phyloP scores from a whole-genome alignment of 2,329 filamentous ascomycete species.

The Fonsecaea pedrosoi region DNA sequence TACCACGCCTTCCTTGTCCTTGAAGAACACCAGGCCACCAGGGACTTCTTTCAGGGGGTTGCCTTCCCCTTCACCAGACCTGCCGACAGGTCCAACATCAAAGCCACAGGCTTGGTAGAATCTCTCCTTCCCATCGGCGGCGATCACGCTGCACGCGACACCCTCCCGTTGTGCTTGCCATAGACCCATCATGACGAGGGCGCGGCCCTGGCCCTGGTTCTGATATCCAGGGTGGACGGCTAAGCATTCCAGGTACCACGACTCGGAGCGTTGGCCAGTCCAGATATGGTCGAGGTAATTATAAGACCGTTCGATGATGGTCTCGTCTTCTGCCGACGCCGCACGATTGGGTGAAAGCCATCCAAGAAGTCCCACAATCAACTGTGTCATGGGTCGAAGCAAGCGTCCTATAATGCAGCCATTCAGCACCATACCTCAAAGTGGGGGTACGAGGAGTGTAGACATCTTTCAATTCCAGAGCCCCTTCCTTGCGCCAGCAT shows the following conservation, averaged over 20 bases:
- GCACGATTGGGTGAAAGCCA: slow-evolving; percentile 35
- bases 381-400: slow-evolving; percentile 50
- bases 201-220: slow-evolving; percentile 46
- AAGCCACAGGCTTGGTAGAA: slow-evolving; percentile 52
- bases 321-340: slow-evolving; percentile 27
- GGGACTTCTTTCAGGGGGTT: slow-evolving; percentile 35
- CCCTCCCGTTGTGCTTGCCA: slow-evolving; percentile 35
- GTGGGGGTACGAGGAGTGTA: neutral
- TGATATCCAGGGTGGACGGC: slow-evolving; percentile 48
- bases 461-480: neutral
- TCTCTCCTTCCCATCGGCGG: slow-evolving; percentile 48
- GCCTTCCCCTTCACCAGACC: slow-evolving; percentile 34
- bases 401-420: slow-evolving; percentile 32
- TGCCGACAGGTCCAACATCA: slow-evolving; percentile 37
- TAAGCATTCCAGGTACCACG: slow-evolving; percentile 41
- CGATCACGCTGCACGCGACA: slow-evolving; percentile 47
- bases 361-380: slow-evolving; percentile 46
- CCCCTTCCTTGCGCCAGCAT: neutral
- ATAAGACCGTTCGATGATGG: slow-evolving; percentile 33
- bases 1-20: slow-evolving; percentile 31
- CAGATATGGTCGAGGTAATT: slow-evolving; percentile 41
- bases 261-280: slow-evolving; percentile 44
- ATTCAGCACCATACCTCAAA: neutral
- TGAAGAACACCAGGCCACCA: slow-evolving; percentile 36
- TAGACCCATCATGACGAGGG: slow-evolving; percentile 53